Evolutionary conservation across 73 alveolate species (phyloP).

Genomic region (Paramecium primaurelia): DNA sequence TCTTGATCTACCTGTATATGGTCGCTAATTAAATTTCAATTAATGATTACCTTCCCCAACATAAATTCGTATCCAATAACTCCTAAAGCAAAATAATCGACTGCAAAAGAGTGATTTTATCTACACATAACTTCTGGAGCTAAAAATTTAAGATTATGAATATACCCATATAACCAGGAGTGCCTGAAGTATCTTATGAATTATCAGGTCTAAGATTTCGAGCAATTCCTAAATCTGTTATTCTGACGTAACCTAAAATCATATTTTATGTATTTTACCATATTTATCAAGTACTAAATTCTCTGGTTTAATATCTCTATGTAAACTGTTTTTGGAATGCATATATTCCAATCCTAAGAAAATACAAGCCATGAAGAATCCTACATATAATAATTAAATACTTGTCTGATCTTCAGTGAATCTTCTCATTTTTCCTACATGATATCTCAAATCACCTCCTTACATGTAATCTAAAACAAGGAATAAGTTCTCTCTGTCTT

Average conservation of each 20-base stretch:
- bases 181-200: slow-evolving; percentile 82
- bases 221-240: slow-evolving; percentile 87
- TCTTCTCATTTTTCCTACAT: slow-evolving; percentile 75
- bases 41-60: slow-evolving; percentile 74
- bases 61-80: slow-evolving; percentile 95
- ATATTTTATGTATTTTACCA: slow-evolving; percentile 42
- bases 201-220: slow-evolving; percentile 76
- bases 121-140: slow-evolving; percentile 95
- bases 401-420: slow-evolving; percentile 90
- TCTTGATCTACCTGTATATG: slow-evolving; percentile 93
- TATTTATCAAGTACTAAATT: slow-evolving; percentile 71
- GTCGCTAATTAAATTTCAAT: slow-evolving; percentile 65
- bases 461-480: slow-evolving; percentile 81
- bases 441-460: slow-evolving; percentile 96
- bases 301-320: slow-evolving; percentile 88
- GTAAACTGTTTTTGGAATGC: slow-evolving; percentile 67
- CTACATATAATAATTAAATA: slow-evolving; percentile 36
- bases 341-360: slow-evolving; percentile 73
- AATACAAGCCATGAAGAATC: slow-evolving; percentile 76
- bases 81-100: slow-evolving; percentile 93
- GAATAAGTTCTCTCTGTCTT: slow-evolving; percentile 86
- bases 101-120: slow-evolving; percentile 86
- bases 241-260: slow-evolving; percentile 64
- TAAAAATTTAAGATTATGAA: slow-evolving; percentile 13
- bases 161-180: slow-evolving; percentile 93